These are phyloP conservation scores for Euphorbia schlechtendalii DNA, from an alignment of 441 rosid genomes.

Conservation along the genomic window DNA sequence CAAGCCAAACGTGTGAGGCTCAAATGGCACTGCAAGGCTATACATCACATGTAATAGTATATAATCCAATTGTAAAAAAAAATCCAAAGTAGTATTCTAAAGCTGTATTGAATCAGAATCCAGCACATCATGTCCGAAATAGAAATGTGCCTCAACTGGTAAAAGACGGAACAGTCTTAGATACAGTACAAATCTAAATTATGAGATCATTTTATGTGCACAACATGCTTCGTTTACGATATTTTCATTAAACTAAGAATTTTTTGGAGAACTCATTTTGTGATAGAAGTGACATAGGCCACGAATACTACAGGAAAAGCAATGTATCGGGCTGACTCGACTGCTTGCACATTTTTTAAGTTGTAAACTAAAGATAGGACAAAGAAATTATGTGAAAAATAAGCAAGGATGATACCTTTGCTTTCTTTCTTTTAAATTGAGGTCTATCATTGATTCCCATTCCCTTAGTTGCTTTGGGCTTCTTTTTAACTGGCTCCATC, in stretches of 20 bases:
- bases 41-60: neutral
- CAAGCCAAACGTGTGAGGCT: conserved; percentile 6
- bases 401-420: conserved; percentile 44
- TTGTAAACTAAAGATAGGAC: neutral
- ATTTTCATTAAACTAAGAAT: neutral
- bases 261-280: neutral
- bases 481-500: conserved; percentile 8
- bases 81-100: neutral
- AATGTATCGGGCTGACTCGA: neutral
- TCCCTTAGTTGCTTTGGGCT: conserved; percentile 15
- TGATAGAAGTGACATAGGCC: neutral
- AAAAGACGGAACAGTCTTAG: neutral
- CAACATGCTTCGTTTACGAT: too few relatives aligned
- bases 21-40: neutral
- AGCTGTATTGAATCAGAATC: neutral
- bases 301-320: neutral
- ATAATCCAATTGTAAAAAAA: neutral
- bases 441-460: conserved; percentile 48
- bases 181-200: neutral
- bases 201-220: neutral
- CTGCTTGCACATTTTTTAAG: neutral
- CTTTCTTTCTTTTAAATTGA: conserved; percentile 73
- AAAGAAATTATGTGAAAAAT: neutral
- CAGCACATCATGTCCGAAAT: neutral
- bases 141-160: neutral